Conservation (phyloP, 179 eudicot genomes). For the Nepenthes alata region DNA sequence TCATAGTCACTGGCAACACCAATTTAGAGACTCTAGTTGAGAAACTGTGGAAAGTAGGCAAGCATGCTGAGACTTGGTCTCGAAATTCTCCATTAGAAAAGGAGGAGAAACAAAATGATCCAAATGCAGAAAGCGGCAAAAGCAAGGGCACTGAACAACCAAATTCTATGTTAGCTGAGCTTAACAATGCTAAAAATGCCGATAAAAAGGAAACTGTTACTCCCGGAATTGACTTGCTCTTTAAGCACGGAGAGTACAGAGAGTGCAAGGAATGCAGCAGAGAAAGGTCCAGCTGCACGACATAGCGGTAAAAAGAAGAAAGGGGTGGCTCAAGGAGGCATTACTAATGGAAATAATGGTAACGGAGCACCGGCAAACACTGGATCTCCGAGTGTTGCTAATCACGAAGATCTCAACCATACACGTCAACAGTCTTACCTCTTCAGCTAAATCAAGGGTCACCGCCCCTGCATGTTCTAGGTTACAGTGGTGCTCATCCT, state of each 20-base stretch:
- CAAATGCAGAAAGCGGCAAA: slow-evolving; percentile 9
- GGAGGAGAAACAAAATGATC: slow-evolving; percentile 19
- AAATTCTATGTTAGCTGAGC: slow-evolving; percentile 7
- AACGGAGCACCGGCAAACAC: slow-evolving; percentile 17
- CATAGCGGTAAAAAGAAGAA: slow-evolving; percentile 39
- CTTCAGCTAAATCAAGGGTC: slow-evolving; percentile 12
- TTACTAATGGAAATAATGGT: background rate
- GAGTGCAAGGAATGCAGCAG: background rate
- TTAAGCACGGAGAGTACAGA: background rate
- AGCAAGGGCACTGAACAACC: slow-evolving; percentile 12
- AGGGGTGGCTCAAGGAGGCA: slow-evolving; percentile 29
- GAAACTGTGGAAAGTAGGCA: slow-evolving; percentile 53
- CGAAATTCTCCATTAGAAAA: slow-evolving; percentile 23
- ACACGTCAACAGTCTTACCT: slow-evolving; percentile 16
- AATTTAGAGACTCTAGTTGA: slow-evolving; percentile 41
- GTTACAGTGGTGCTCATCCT: slow-evolving; percentile 37
- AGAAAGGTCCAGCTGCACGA: slow-evolving; percentile 6
- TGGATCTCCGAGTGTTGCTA: slow-evolving; percentile 14
- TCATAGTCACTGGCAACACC: slow-evolving; percentile 51
- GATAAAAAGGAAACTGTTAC: slow-evolving; percentile 11
- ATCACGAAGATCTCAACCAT: slow-evolving; percentile 25
- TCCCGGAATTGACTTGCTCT: background rate
- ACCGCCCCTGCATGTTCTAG: slow-evolving; percentile 26
- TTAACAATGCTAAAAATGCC: slow-evolving; percentile 7
- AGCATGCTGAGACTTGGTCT: slow-evolving; percentile 63